phyloP scores from a whole-genome alignment of 331 rosid genomes.

The Pyracantha coccinea region DNA sequence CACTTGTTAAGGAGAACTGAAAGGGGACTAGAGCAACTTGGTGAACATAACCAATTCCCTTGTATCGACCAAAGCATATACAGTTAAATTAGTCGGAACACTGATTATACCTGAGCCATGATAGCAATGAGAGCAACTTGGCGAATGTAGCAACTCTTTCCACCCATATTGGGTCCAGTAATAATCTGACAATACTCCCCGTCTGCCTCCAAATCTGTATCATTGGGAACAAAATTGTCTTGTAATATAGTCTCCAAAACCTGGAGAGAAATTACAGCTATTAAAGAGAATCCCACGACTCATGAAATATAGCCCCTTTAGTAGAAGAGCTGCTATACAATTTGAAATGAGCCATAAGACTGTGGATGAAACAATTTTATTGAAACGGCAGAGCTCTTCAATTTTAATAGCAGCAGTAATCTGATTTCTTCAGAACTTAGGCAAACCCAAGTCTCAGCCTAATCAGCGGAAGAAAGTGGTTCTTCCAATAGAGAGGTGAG shows the following conservation, averaged over 20 bases:
- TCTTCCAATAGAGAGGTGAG: not conserved
- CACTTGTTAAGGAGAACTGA: slow-evolving; percentile 1
- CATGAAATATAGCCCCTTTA: not conserved
- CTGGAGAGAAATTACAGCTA: slow-evolving; percentile 33
- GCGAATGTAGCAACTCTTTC: slow-evolving; percentile 95
- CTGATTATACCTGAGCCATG: slow-evolving; percentile 84
- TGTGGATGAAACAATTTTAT: not conserved
- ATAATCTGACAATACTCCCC: slow-evolving; percentile 79
- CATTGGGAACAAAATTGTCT: slow-evolving; percentile 87
- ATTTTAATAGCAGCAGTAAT: not conserved
- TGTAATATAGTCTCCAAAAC: slow-evolving; percentile 67
- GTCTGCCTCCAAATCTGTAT: slow-evolving; percentile 60
- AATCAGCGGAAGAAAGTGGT: not conserved
- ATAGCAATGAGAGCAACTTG: slow-evolving; percentile 88
- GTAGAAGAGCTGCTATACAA: slow-evolving; percentile 5
- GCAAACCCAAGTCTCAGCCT: not conserved
- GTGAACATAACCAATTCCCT: too few relatives aligned
- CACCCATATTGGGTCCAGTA: slow-evolving; percentile 99
- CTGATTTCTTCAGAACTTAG: not conserved
- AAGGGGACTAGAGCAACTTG: not conserved
- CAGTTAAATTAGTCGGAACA: not conserved
- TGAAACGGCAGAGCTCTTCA: not conserved
- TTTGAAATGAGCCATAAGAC: not conserved
- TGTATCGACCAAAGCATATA: not conserved
- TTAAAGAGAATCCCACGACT: slow-evolving; percentile 18